These are phyloP conservation scores for Leptographium lundbergii DNA, from an alignment of 2,329 filamentous ascomycete species.

Conservation along the genomic window DNA sequence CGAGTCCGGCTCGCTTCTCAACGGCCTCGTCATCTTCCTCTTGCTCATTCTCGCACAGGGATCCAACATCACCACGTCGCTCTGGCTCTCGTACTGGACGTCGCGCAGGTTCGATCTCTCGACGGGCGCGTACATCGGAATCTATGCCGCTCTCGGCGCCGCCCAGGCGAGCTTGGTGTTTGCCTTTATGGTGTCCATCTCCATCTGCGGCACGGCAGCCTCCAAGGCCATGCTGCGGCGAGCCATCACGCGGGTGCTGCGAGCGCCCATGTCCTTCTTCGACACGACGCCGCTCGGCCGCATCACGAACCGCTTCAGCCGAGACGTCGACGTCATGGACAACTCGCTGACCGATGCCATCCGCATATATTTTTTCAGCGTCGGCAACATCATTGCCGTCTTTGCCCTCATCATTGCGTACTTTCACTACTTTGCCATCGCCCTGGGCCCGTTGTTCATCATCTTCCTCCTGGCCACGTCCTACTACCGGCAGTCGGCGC, in stretches of 20 bases:
- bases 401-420: slow-evolving; percentile 89
- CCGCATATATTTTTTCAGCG: slow-evolving; percentile 81
- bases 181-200: slow-evolving; percentile 63
- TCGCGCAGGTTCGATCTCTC: slow-evolving; percentile 59
- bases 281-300: slow-evolving; percentile 91
- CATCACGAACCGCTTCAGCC: slow-evolving; percentile 92
- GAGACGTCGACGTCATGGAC: slow-evolving; percentile 95
- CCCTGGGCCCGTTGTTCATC: slow-evolving; percentile 51
- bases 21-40: slow-evolving; percentile 49
- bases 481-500: slow-evolving; percentile 83
- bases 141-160: slow-evolving; percentile 58
- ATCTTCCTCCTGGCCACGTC: slow-evolving; percentile 71
- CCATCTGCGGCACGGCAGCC: slow-evolving; percentile 66
- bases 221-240: slow-evolving; percentile 71
- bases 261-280: slow-evolving; percentile 79
- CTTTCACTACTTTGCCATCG: slow-evolving; percentile 73
- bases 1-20: slow-evolving; percentile 59
- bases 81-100: slow-evolving; percentile 95
- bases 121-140: slow-evolving; percentile 58
- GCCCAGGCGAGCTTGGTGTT: slow-evolving; percentile 67
- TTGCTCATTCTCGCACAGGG: slow-evolving; percentile 64
- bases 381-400: slow-evolving; percentile 70
- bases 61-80: slow-evolving; percentile 72
- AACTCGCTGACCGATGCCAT: slow-evolving; percentile 81
- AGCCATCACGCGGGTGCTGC: slow-evolving; percentile 65